Conservation (phyloP, 805 yeast genomes). For the Saturnispora galanensis region DNA sequence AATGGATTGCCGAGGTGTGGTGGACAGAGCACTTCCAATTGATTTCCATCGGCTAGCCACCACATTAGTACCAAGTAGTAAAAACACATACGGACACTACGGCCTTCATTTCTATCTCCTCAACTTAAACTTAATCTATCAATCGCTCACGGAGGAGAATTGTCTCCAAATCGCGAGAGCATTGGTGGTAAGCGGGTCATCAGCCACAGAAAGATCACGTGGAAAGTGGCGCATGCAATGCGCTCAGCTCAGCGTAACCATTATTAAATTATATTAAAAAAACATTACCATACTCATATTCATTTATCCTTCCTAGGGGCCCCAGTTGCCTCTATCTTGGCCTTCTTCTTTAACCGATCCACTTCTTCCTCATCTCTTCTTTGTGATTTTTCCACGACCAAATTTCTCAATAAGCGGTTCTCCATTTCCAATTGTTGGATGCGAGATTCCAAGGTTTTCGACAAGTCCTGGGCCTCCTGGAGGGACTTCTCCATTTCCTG, state of each 20-base stretch:
- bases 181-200: too few species aligned
- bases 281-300: neutral
- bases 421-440: slow-evolving; percentile 89
- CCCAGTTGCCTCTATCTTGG: slow-evolving; percentile 17
- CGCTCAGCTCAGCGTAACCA: neutral
- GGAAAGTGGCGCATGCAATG: neutral
- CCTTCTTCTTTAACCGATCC: slow-evolving; percentile 41
- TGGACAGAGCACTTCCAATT: too few species aligned
- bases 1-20: too few species aligned
- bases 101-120: slow-evolving; percentile 20
- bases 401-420: slow-evolving; percentile 70
- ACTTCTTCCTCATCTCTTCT: slow-evolving; percentile 43
- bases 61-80: neutral
- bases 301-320: neutral
- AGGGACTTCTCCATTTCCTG: slow-evolving; percentile 79
- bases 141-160: too few species aligned
- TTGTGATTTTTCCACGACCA: slow-evolving; percentile 74
- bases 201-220: too few species aligned
- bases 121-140: neutral
- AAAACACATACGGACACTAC: slow-evolving; percentile 24
- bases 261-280: neutral
- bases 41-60: too few species aligned
- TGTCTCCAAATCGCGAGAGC: too few species aligned
- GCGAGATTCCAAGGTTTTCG: slow-evolving; percentile 56
- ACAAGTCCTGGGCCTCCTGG: slow-evolving; percentile 60